These are phyloP conservation scores for Phoma sp. DNA, from an alignment of 2,329 filamentous ascomycete species.

Conservation along the genomic window DNA sequence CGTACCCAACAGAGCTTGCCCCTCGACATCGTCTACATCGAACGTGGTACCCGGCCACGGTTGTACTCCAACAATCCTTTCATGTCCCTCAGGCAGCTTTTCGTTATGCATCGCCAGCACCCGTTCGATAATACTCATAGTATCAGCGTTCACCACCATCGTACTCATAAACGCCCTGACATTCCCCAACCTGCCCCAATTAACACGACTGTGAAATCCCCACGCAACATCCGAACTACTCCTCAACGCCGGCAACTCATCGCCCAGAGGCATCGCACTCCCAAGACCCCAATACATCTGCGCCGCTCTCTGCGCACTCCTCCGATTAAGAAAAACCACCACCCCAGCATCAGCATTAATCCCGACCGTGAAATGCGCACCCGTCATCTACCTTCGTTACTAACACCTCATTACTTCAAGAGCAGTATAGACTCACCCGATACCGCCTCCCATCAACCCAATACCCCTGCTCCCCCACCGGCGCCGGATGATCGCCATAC, in stretches of 20 bases:
- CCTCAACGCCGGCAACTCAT: slow-evolving; percentile 22
- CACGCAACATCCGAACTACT: slow-evolving; percentile 28
- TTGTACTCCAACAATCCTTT: neutral
- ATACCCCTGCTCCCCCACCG: slow-evolving; percentile 18
- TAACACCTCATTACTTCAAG: neutral
- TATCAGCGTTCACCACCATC: slow-evolving; percentile 15
- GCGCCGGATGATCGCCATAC: neutral
- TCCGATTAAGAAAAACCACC: slow-evolving; percentile 11
- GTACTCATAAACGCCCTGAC: slow-evolving; percentile 21
- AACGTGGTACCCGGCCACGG: slow-evolving; percentile 16
- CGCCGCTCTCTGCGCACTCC: slow-evolving; percentile 4
- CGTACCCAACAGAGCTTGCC: slow-evolving; percentile 14
- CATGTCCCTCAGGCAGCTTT: neutral
- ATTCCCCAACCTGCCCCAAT: slow-evolving; percentile 4
- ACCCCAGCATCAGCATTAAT: slow-evolving; percentile 13
- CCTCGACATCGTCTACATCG: slow-evolving; percentile 1
- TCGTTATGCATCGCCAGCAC: slow-evolving; percentile 7
- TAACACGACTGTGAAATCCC: slow-evolving; percentile 19
- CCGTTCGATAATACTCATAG: slow-evolving; percentile 11
- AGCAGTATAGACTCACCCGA: slow-evolving; percentile 2
- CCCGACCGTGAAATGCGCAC: slow-evolving; percentile 17
- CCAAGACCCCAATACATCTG: slow-evolving; percentile 2
- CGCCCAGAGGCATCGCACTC: neutral
- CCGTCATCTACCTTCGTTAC: slow-evolving; percentile 7
- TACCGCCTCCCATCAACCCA: slow-evolving; percentile 19